Evolutionary conservation across 1,284 basidiomycete genomes (phyloP), one percentile per base, ranked within the genome.

Genomic region (Papiliotrema nemorosa): DNA sequence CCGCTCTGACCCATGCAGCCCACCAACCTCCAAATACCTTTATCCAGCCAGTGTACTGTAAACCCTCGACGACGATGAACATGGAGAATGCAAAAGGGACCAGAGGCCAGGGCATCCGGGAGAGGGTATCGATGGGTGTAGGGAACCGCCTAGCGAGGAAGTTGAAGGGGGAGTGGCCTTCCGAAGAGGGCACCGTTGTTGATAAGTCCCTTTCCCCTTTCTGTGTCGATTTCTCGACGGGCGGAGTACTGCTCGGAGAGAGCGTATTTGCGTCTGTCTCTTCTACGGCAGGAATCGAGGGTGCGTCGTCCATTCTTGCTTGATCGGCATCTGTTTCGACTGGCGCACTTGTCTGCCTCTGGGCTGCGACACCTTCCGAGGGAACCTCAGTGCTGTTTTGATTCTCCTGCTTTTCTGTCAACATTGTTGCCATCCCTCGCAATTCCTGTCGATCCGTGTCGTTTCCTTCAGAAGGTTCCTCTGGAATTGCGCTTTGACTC

Each of bases 61-160:
- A 79, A 0, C 82, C 87, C 66, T 94, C 87, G 48, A 96, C 90
- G 42, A 97, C 82, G 62, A 97, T 90, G 76, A 97, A 97, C 77
- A 96, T 91, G 5, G 87, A 85, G 69, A 97, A 91, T 0, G 92
- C 89, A 66, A 97, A 97, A 0, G 91, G 91, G 10, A 97, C 77
- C 6, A 97, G 60, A 1, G 55, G 55, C 43, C 65, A 56, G 24
- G 62, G 57, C 21, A 63, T 50, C 73, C 84, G 68, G 56, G 87
- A 83, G 49, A 90, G 81, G 18, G 87, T 80, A 21, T 71, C 26
- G 82, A 78, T 25, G 82, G 89, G 80, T 0, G 87, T 92, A 0
- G 90, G 92, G 66, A 91, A 88, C n/a, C 66, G 57, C 24, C 47
- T 36, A 10, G 55, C 16, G 27, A 44, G 33, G 42, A 44, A 25